Conservation (phyloP, 1,284 basidiomycete species). For the Coniferiporia sulphurascens region DNA sequence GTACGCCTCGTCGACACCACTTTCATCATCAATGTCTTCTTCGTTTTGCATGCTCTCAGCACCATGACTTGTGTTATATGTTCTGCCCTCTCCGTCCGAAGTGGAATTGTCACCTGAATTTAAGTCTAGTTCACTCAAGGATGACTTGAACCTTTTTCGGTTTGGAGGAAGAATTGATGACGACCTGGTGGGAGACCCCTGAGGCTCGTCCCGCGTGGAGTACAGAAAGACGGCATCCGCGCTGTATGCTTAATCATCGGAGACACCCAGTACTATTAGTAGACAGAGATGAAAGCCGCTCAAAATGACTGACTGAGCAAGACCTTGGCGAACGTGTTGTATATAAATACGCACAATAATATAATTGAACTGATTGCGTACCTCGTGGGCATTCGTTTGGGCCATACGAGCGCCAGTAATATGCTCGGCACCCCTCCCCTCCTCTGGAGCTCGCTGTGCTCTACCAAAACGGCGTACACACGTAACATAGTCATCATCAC, state of each 20-base stretch:
- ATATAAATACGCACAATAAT: neutral
- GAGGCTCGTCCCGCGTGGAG: slow-evolving; percentile 68
- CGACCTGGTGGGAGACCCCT: slow-evolving; percentile 18
- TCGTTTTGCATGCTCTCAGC: slow-evolving; percentile 26
- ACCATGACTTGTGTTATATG: neutral
- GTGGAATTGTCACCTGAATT: neutral
- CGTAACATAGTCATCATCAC: slow-evolving; percentile 51
- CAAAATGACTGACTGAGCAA: slow-evolving; percentile 43
- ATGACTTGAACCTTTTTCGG: slow-evolving; percentile 2
- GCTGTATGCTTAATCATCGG: slow-evolving; percentile 56
- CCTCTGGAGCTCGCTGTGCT: slow-evolving; percentile 31
- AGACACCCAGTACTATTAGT: slow-evolving; percentile 12
- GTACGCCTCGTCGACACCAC: slow-evolving; percentile 27
- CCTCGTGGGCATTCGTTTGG: slow-evolving; percentile 73
- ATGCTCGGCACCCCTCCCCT: slow-evolving; percentile 46
- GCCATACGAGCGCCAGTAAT: slow-evolving; percentile 82
- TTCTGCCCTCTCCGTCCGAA: neutral
- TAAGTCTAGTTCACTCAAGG: slow-evolving; percentile 4
- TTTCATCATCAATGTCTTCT: slow-evolving; percentile 21
- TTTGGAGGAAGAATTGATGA: slow-evolving; percentile 25
- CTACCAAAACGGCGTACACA: slow-evolving; percentile 86
- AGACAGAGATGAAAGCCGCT: neutral
- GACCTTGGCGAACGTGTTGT: slow-evolving; percentile 31
- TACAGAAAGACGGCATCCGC: slow-evolving; percentile 79
- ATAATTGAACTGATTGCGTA: slow-evolving; percentile 29